Evolutionary conservation across 768 basidiomycete genomes (phyloP).

Genomic region (Pleurotus tuoliensis): DNA sequence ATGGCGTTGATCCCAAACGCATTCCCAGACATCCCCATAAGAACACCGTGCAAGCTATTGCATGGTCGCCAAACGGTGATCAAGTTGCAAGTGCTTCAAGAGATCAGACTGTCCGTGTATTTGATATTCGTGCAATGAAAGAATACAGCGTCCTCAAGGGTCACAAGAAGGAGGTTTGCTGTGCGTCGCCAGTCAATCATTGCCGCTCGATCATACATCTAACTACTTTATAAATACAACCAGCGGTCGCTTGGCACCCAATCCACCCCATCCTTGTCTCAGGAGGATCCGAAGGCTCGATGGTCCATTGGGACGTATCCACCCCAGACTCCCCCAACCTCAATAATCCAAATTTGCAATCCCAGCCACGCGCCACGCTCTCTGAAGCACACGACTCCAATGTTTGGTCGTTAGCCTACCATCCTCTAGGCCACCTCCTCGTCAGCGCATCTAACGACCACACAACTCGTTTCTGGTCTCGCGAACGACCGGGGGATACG

Average conservation of each 20-base stretch:
- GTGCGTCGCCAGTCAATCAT: slow-evolving; percentile 43
- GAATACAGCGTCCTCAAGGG: slow-evolving; percentile 90
- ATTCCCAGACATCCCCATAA: slow-evolving; percentile 87
- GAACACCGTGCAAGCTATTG: slow-evolving; percentile 89
- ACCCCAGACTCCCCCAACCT: slow-evolving; percentile 37
- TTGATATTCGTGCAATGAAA: slow-evolving; percentile 98
- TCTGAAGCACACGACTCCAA: slow-evolving; percentile 98
- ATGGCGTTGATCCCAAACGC: not conserved
- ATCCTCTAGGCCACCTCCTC: slow-evolving; percentile 93
- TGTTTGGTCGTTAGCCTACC: slow-evolving; percentile 94
- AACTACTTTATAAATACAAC: not conserved
- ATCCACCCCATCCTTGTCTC: slow-evolving; percentile 88
- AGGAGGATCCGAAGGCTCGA: slow-evolving; percentile 91
- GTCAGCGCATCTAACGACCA: slow-evolving; percentile 96
- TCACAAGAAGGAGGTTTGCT: slow-evolving; percentile 98
- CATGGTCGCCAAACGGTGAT: slow-evolving; percentile 95
- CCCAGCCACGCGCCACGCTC: slow-evolving; percentile 74
- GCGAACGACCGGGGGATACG: slow-evolving; percentile 83
- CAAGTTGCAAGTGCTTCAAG: slow-evolving; percentile 92
- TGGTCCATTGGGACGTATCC: slow-evolving; percentile 91
- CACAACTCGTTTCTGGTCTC: slow-evolving; percentile 98
- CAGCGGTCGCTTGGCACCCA: slow-evolving; percentile 96
- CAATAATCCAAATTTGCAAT: slow-evolving; percentile 21
- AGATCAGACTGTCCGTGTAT: slow-evolving; percentile 92
- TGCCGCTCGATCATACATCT: not conserved